Evolutionary conservation across 306 rosid genomes (phyloP).

Genomic region (Pueraria montana): DNA sequence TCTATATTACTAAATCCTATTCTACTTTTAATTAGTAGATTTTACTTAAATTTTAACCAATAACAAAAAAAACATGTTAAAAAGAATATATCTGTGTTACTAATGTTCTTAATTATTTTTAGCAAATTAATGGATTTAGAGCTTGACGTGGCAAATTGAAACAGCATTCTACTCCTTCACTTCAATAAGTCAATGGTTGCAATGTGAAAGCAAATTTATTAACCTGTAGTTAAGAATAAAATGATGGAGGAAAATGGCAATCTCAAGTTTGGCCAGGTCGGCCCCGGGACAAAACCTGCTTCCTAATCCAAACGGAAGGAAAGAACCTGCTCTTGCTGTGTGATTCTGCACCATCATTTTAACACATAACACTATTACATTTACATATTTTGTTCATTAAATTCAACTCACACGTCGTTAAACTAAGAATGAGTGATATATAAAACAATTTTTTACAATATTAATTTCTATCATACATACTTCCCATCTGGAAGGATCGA

Average conservation of each 20-base stretch:
- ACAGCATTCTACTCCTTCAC: background rate
- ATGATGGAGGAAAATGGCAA: conserved; percentile 71
- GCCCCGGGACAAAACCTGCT: conserved; percentile 70
- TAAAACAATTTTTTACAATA: background rate
- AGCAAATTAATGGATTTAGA: too few relatives aligned
- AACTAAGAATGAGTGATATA: background rate
- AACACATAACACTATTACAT: conserved; percentile 16
- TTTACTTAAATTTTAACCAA: background rate
- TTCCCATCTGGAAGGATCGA: conserved; percentile 76
- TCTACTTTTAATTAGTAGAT: background rate
- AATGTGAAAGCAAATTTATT: background rate
- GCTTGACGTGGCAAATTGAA: background rate
- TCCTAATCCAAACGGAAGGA: conserved; percentile 75
- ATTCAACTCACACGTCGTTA: background rate
- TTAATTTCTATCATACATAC: conserved; percentile 44
- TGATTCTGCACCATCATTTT: conserved; percentile 54
- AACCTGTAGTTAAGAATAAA: conserved; percentile 69
- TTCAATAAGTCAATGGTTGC: background rate
- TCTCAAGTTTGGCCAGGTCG: conserved; percentile 69
- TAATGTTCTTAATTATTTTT: too few relatives aligned
- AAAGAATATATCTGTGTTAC: too few relatives aligned
- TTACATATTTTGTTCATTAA: conserved; percentile 19
- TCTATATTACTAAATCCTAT: background rate
- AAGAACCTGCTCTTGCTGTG: conserved; percentile 63
- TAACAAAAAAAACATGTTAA: too few relatives aligned